A percentile compares a stretch with the other conserved stretches of the same genome.
phyloP scores from a whole-genome alignment of 768 basidiomycete genomes.

The Dacryopinax spathularia region DNA sequence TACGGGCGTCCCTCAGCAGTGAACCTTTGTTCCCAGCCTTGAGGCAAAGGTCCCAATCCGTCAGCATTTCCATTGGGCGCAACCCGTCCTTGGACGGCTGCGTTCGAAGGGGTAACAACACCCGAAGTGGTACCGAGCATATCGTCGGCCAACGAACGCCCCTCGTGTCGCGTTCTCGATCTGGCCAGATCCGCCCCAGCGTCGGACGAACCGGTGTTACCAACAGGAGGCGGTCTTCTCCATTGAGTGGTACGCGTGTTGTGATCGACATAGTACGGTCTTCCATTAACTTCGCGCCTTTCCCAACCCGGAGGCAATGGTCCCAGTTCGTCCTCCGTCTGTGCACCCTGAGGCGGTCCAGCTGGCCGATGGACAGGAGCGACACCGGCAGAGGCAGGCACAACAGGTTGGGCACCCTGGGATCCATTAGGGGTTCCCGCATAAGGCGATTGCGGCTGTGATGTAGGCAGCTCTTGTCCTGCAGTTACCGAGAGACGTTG shows the following conservation, averaged over 20 bases:
- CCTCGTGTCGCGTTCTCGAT: constrained; percentile 18
- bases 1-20: constrained; percentile 75
- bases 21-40: constrained; percentile 84
- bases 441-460: neutral
- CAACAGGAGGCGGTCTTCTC: constrained; percentile 43
- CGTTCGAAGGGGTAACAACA: constrained; percentile 15
- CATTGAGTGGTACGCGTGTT: constrained; percentile 68
- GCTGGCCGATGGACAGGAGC: neutral
- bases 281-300: constrained; percentile 56
- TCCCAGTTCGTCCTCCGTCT: constrained; percentile 43
- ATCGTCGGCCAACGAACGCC: constrained; percentile 17
- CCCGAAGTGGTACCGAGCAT: constrained; percentile 3
- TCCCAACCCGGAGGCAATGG: constrained; percentile 74
- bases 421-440: neutral
- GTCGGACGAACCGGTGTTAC: neutral
- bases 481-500: neutral
- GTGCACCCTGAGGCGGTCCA: constrained; percentile 7
- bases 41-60: constrained; percentile 50
- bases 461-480: neutral
- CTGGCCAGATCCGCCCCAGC: constrained; percentile 2
- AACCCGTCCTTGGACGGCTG: too few species aligned
- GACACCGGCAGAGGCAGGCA: neutral
- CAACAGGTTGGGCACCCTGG: neutral
- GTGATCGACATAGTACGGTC: constrained; percentile 82
- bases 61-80: too few species aligned